These are phyloP conservation scores for Pseudogymnoascus sp. DNA, from an alignment of 2,329 filamentous ascomycete species.

Conservation along the genomic window DNA sequence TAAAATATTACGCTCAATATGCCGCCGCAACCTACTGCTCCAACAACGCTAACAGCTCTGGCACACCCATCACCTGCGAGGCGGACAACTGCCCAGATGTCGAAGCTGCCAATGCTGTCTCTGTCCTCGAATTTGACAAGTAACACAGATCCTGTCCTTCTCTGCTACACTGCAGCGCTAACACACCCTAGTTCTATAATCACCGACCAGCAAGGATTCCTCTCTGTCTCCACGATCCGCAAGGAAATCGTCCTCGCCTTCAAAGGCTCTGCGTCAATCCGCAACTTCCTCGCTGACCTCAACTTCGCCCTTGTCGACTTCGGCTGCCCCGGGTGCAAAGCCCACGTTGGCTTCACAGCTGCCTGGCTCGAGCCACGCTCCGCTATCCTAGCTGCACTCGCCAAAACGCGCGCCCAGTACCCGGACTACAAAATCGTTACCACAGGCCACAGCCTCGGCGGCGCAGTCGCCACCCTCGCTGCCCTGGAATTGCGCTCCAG, in stretches of 20 bases:
- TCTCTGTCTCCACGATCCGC: slow-evolving; percentile 41
- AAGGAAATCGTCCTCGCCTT: slow-evolving; percentile 51
- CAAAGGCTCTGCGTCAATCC: slow-evolving; percentile 40
- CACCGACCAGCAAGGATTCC: slow-evolving; percentile 43
- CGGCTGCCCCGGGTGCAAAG: slow-evolving; percentile 22
- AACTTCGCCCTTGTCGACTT: slow-evolving; percentile 17
- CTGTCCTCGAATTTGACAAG: slow-evolving; percentile 15
- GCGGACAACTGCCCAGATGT: slow-evolving; percentile 19
- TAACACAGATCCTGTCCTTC: slow-evolving; percentile 10
- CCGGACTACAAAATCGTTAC: slow-evolving; percentile 65
- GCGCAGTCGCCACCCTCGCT: slow-evolving; percentile 82
- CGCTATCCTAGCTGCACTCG: slow-evolving; percentile 42
- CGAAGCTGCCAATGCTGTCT: slow-evolving; percentile 15
- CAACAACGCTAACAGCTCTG: slow-evolving; percentile 16
- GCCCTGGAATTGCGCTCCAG: slow-evolving; percentile 67
- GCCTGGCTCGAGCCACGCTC: slow-evolving; percentile 48
- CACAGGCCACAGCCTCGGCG: slow-evolving; percentile 75
- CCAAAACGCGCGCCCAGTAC: slow-evolving; percentile 49
- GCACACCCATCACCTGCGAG: slow-evolving; percentile 16
- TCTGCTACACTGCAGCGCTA: not conserved
- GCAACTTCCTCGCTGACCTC: slow-evolving; percentile 17
- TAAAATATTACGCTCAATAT: slow-evolving; percentile 20
- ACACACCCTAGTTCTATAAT: slow-evolving; percentile 30
- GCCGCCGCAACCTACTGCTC: slow-evolving; percentile 22
- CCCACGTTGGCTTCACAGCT: slow-evolving; percentile 50